Conservation (phyloP, 306 rosid species). For the Sphenostylis stenocarpa region DNA sequence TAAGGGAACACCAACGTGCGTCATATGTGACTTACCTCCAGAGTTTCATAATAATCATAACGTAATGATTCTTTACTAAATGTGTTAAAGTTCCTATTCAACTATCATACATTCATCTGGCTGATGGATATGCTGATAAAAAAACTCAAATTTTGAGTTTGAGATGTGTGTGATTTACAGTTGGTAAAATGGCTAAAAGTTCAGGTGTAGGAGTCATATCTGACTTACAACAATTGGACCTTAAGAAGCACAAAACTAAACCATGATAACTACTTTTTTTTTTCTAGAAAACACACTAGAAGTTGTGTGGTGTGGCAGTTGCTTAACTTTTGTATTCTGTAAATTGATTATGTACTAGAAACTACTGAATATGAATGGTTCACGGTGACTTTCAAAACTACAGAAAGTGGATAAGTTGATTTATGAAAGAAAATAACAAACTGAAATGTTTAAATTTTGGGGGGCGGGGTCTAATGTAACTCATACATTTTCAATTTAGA, state of each 20-base stretch:
- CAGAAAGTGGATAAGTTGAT: not conserved
- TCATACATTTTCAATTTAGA: not conserved
- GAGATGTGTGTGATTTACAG: not conserved
- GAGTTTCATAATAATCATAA: not conserved
- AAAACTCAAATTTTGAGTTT: not conserved
- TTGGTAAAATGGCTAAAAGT: too few relatives aligned
- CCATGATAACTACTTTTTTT: too few relatives aligned
- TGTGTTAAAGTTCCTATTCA: not conserved
- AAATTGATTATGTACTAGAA: not conserved
- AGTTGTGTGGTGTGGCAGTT: not conserved
- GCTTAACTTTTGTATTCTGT: not conserved
- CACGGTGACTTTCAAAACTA: not conserved
- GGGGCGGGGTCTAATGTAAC: not conserved
- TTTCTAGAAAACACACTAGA: not conserved
- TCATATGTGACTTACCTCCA: not conserved
- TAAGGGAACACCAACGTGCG: not conserved
- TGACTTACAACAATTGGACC: not conserved
- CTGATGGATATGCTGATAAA: not conserved
- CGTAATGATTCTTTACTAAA: not conserved
- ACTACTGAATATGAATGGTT: not conserved
- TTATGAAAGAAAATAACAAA: not conserved
- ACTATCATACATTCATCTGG: not conserved
- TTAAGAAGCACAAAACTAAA: not conserved
- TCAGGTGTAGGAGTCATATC: too few relatives aligned
- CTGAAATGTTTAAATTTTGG: not conserved